Base-by-base conservation (phyloP, 306 rosid genomes). In the Leucaena leucocephala region DNA sequence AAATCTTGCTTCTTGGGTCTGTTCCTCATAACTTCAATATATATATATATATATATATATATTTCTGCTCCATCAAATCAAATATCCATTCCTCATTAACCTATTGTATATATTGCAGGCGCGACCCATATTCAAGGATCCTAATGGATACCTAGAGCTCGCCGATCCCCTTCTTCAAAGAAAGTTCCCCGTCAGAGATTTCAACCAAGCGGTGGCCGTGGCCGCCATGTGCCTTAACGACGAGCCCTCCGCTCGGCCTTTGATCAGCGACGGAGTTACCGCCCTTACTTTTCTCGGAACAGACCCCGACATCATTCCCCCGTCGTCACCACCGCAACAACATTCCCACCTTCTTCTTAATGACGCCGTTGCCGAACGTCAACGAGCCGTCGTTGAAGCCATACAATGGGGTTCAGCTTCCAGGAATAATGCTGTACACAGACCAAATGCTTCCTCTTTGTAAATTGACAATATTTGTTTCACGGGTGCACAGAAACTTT, bases 211-310 rank as follows among this genome's bases (percentile, higher is more conserved):
- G n/a, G 88, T 95, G 13, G 98, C 98, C 7, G 90, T 95, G 8
- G 98, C 98, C 49, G 98, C 98, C 35, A 95, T 95, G 98, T 92
- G 98, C 81, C 89, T 95, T 5, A 86, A 90, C 1, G 98, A 92
- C 74, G 98, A 95, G 59, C 91, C 97, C 11, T 59, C 88, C 0
- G 96, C 77, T 39, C 89, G 98, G 2, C 98, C 98, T 0, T 71
- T 87, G 66, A 91, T 95, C 27, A 90, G 96, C n/a, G 98, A 95
- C 54, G 96, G 91, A 2, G 98, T 95, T 21, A 93, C 93, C 2
- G 98, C 98, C 59, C 96, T 95, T 11, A 88, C 94, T 66, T 86
- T 90, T 76, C 89, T 95, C 11, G 97, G 97, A 4, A 76, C 77
- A 39, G n/a, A 27, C 61, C 1, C 74, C 39, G 82, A 48, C 43